phyloP scores from a whole-genome alignment of 805 yeast genomes.

The Metschnikowia picachoensis region DNA sequence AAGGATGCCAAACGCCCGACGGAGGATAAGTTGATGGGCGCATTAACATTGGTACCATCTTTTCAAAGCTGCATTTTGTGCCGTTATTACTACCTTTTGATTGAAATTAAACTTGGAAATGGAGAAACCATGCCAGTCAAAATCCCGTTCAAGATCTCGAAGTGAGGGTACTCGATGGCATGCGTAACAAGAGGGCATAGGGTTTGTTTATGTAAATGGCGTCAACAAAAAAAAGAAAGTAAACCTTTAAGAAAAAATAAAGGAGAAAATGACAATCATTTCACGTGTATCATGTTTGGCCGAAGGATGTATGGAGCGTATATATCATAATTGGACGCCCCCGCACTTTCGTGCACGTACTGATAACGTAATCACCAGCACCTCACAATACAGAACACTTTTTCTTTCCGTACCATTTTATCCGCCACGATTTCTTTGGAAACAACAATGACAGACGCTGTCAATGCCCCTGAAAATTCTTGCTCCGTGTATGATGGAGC shows the following conservation, averaged over 20 bases:
- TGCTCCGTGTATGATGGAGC: slow-evolving; percentile 50
- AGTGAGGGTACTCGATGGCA: neutral
- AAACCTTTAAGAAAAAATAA: too few species aligned
- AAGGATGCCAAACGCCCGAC: slow-evolving; percentile 10
- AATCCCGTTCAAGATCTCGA: slow-evolving; percentile 19
- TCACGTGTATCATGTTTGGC: too few species aligned
- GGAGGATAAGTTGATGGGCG: slow-evolving; percentile 16
- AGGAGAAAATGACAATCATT: too few species aligned
- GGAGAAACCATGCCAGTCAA: slow-evolving; percentile 19
- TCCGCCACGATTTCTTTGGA: too few species aligned
- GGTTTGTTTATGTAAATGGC: too few species aligned
- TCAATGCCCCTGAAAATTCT: slow-evolving; percentile 13
- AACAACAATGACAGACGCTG: neutral
- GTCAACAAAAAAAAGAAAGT: too few species aligned
- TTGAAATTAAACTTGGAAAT: slow-evolving; percentile 19
- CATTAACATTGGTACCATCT: slow-evolving; percentile 23
- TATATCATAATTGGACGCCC: too few species aligned
- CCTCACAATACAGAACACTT: too few species aligned
- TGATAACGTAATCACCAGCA: too few species aligned
- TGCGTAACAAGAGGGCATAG: neutral
- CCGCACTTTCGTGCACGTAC: too few species aligned
- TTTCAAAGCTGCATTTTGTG: slow-evolving; percentile 29
- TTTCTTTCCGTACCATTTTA: too few species aligned
- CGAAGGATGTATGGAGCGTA: too few species aligned
- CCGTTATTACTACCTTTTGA: slow-evolving; percentile 22